A percentile compares a stretch with the other conserved stretches of the same genome.
Conservation (phyloP, 768 basidiomycete species). For the Auricularia heimuer region DNA sequence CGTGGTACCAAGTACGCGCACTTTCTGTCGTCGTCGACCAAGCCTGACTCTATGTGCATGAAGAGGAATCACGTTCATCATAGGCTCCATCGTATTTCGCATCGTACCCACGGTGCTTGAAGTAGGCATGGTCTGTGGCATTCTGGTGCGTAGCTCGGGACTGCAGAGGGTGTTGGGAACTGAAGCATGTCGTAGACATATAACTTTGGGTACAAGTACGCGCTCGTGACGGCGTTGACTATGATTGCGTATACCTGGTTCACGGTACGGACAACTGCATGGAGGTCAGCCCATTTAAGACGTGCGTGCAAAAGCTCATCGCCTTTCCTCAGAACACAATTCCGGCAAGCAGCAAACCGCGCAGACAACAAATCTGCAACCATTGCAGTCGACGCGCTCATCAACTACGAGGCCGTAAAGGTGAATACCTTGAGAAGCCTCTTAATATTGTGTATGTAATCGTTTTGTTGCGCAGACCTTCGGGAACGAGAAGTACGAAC, state of each 20-base stretch:
- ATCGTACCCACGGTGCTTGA: constrained; percentile 94
- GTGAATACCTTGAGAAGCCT: constrained; percentile 28
- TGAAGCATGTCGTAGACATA: constrained; percentile 52
- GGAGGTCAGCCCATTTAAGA: constrained; percentile 51
- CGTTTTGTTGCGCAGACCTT: constrained; percentile 55
- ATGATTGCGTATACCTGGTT: constrained; percentile 95
- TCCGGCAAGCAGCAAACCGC: constrained; percentile 88
- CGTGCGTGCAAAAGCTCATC: neutral
- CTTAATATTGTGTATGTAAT: neutral
- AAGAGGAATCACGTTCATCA: constrained; percentile 92
- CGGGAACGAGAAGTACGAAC: constrained; percentile 92
- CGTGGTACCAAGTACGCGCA: constrained; percentile 85
- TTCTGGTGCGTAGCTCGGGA: constrained; percentile 48
- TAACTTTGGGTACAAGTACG: constrained; percentile 97
- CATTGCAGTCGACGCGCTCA: constrained; percentile 86
- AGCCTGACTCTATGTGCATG: neutral
- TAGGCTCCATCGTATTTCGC: constrained; percentile 89
- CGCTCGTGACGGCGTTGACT: constrained; percentile 75
- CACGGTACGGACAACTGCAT: constrained; percentile 89
- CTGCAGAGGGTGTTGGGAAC: neutral
- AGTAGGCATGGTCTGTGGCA: constrained; percentile 94
- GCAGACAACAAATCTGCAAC: constrained; percentile 97
- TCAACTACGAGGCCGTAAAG: constrained; percentile 99
- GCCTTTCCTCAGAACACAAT: constrained; percentile 55
- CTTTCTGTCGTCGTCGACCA: neutral